Conservation (phyloP, 805 yeast genomes). For the Teunomyces kruisii region DNA sequence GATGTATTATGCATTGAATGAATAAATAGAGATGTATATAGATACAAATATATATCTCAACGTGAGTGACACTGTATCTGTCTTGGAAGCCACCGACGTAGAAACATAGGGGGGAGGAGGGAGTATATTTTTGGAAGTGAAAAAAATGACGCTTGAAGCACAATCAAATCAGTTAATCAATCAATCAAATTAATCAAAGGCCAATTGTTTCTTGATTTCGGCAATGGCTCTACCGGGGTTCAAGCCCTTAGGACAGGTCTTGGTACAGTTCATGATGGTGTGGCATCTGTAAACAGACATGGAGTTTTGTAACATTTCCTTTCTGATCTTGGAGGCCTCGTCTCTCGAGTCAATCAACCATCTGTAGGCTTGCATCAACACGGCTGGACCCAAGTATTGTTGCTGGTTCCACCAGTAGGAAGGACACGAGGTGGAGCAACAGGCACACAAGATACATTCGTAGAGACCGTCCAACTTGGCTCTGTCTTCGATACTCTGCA, state of each 20-base stretch:
- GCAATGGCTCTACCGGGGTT: slow-evolving; percentile 98
- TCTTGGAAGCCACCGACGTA: neutral
- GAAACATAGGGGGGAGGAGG: neutral
- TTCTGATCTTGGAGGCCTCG: slow-evolving; percentile 79
- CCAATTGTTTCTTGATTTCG: slow-evolving; percentile 90
- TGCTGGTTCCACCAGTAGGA: slow-evolving; percentile 99
- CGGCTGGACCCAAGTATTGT: slow-evolving; percentile 98
- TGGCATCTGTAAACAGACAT: slow-evolving; percentile 99
- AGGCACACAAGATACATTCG: slow-evolving; percentile 97
- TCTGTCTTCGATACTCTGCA: slow-evolving; percentile 90
- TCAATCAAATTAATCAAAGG: slow-evolving; percentile 55
- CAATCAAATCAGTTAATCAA: neutral
- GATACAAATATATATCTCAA: slow-evolving; percentile 2
- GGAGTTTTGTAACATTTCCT: slow-evolving; percentile 88
- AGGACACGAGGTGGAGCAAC: slow-evolving; percentile 98
- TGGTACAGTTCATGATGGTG: slow-evolving; percentile 98
- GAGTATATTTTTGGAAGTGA: neutral
- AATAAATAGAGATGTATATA: slow-evolving; percentile 3
- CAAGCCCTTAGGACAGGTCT: slow-evolving; percentile 97
- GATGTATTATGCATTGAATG: slow-evolving; percentile 3
- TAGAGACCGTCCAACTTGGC: slow-evolving; percentile 94
- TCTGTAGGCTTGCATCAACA: slow-evolving; percentile 97
- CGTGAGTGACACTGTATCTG: neutral
- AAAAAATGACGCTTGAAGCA: neutral
- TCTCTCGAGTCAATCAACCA: slow-evolving; percentile 98